Conservation (phyloP, 768 basidiomycete genomes). For the Fomitopsis pulvina region DNA sequence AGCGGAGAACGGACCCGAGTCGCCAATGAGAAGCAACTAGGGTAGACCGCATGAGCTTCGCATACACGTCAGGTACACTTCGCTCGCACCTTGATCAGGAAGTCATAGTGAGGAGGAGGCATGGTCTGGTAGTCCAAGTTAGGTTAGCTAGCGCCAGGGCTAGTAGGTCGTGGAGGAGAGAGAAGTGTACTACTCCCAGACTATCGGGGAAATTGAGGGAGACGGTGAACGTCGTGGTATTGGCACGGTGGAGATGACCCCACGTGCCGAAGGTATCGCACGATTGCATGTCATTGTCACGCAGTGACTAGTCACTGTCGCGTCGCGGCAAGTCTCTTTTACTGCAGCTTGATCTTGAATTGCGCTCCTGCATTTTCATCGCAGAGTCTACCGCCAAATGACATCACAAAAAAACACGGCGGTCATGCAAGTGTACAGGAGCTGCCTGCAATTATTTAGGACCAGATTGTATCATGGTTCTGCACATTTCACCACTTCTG, state of each 20-base stretch:
- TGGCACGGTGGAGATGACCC: not conserved
- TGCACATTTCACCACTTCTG: too few species aligned
- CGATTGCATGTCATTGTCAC: not conserved
- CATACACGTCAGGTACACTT: constrained; percentile 12
- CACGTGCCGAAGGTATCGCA: not conserved
- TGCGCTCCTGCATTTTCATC: too few species aligned
- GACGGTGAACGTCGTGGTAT: not conserved
- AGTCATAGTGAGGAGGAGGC: constrained; percentile 96
- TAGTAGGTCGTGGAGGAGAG: too few species aligned
- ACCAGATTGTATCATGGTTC: too few species aligned
- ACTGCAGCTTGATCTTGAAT: too few species aligned
- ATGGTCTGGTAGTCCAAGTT: constrained; percentile 30
- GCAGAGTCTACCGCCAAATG: too few species aligned
- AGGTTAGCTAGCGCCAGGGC: not conserved
- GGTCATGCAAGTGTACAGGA: too few species aligned
- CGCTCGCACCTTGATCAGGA: constrained; percentile 95
- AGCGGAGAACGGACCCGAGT: constrained; percentile 58
- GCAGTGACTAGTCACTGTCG: too few species aligned
- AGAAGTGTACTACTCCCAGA: too few species aligned
- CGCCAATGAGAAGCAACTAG: constrained; percentile 91
- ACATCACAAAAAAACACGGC: too few species aligned
- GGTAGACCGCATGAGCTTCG: constrained; percentile 15
- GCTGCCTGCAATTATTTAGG: too few species aligned
- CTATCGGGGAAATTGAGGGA: not conserved
- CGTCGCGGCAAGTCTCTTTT: too few species aligned